Percentiles rank a stretch among this genome's conserved stretches.
Evolutionary conservation across 305 asterid species (phyloP).

Genomic region (Fraxinus baroniana): DNA sequence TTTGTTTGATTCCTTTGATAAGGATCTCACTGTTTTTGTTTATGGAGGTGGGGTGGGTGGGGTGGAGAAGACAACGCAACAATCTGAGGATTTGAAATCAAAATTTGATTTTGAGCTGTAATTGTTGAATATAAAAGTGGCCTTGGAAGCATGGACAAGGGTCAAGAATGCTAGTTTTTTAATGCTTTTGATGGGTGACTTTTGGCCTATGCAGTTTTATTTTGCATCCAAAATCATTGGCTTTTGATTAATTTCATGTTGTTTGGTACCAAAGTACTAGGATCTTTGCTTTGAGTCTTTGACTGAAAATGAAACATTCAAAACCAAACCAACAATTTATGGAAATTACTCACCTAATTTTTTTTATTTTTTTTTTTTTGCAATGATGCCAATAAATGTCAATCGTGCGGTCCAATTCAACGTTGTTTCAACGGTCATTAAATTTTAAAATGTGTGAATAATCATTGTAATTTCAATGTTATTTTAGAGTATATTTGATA

Average conservation of each 20-base stretch:
- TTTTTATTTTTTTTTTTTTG: too few species aligned
- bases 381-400: too few species aligned
- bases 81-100: constrained; percentile 31
- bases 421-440: too few species aligned
- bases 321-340: too few species aligned
- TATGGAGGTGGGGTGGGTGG: neutral
- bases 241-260: constrained; percentile 23
- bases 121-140: constrained; percentile 16
- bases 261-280: neutral
- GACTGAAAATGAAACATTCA: too few species aligned
- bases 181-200: constrained; percentile 12
- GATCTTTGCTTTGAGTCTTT: neutral
- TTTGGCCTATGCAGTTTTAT: constrained; percentile 23
- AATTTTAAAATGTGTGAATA: too few species aligned
- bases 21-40: constrained; percentile 21
- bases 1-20: constrained; percentile 51
- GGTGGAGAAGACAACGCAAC: constrained; percentile 22
- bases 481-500: too few species aligned
- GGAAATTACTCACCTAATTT: too few species aligned
- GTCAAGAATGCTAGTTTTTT: constrained; percentile 7
- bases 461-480: too few species aligned
- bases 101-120: constrained; percentile 25
- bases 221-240: constrained; percentile 29
- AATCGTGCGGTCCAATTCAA: too few species aligned
- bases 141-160: constrained; percentile 28